phyloP scores from a whole-genome alignment of 2,329 filamentous ascomycete species.

The Coleophoma cylindrospora region DNA sequence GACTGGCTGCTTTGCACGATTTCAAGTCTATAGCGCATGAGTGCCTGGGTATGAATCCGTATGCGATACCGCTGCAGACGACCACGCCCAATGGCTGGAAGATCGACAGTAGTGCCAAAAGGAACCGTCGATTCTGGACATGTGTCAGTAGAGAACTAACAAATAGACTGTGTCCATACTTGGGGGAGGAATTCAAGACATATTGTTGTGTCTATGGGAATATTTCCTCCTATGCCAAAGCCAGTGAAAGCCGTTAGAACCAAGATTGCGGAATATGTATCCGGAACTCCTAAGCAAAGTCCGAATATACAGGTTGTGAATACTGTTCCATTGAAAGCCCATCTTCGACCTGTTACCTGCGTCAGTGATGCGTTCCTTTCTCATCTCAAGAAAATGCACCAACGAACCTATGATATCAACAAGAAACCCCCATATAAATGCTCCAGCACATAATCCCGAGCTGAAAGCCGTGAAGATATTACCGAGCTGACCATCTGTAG shows the following conservation, averaged over 20 bases:
- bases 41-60: conserved; percentile 14
- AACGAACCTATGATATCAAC: conserved; percentile 18
- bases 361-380: not conserved
- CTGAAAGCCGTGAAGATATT: conserved; percentile 14
- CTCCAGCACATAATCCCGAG: conserved; percentile 15
- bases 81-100: conserved; percentile 22
- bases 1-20: conserved; percentile 3
- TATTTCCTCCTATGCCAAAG: conserved; percentile 22
- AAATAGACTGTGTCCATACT: conserved; percentile 2
- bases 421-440: conserved; percentile 16
- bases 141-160: not conserved
- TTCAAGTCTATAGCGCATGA: conserved; percentile 10
- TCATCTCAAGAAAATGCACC: not conserved
- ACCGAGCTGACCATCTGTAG: conserved; percentile 9
- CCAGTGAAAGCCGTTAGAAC: conserved; percentile 12
- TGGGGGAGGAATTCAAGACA: conserved; percentile 20
- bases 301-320: conserved; percentile 16
- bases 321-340: conserved; percentile 20
- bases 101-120: conserved; percentile 18
- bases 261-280: conserved; percentile 13
- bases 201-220: conserved; percentile 24
- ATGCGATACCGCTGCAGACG: conserved; percentile 16
- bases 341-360: conserved; percentile 11
- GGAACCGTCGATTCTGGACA: conserved; percentile 16
- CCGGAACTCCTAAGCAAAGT: conserved; percentile 10